Base-by-base conservation (phyloP, 306 rosid species). In the Cucurbita ficifolia region DNA sequence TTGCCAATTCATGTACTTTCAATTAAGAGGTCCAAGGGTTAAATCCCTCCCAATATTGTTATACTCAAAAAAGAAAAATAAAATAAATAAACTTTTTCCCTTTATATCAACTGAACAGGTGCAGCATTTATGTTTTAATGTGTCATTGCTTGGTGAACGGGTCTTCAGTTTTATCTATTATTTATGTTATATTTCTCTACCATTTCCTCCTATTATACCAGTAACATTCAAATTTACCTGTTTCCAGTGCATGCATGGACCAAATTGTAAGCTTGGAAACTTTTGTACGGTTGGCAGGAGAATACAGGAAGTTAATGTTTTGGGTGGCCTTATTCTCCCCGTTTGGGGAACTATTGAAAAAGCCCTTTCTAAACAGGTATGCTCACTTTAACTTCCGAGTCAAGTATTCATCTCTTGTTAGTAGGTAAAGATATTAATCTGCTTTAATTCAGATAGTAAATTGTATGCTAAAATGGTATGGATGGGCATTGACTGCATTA, bases 161-260 rank as follows among this genome's bases (percentile, higher is more conserved):
- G 40, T 4, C 6, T 10, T 18, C 9, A 39, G 50, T 63, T 39
- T 40, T 63, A 16, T n/a, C 12, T 51, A 13, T 52, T 7, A 4
- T 8, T 50, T 11, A 17, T 71, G 10, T 51, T 35, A 10, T 71
- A 72, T 53, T 36, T 35, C 17, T 55, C 50, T 56, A 29, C 14
- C 43, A 76, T 70, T 63, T 73, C 60, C 56, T 69, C 22, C 8
- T 48, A 24, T 69, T 48, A 57, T 38, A 7, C 42, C 22, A 68
- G 73, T 68, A 13, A 13, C 58, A 55, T 69, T 38, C 22, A 3
- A 45, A 8, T 29, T 18, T 52, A 70, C 77, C 13, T 76, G 79
- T 69, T 13, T 79, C 84, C 87, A 95, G 99, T 95, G 99, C 82
- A 95, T 95, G 99, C 99, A 91, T 63, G 99, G 99, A 80, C 97